Base-by-base conservation (phyloP, 225 moss, liverwort and hornwort species). In the Physcomitrium patens region DNA sequence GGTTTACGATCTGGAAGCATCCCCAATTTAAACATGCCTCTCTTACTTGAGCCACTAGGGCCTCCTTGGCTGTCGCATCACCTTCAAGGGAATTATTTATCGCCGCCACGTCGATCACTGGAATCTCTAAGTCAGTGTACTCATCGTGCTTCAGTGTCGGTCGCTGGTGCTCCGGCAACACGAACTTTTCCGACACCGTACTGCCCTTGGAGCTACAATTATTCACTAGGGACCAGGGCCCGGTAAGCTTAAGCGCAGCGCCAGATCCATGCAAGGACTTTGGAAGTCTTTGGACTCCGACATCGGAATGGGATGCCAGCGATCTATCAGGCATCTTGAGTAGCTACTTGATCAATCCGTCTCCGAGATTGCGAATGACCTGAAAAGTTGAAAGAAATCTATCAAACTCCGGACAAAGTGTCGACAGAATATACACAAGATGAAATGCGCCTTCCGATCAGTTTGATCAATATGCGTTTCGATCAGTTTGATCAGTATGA, bases 1-100 rank as follows among this genome's bases (percentile, higher is more conserved):
- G 89, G 71, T 89, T 89, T 65, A 80, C 6, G 43, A 89, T 72
- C 7, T 89, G 87, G 63, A 89, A 89, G 73, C 87, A 87, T 2
- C 87, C 87, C 87, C 89, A 89, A 71, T 87, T 23, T 71, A 72
- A 22, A 64, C 89, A 82, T 18, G 89, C 89, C 4, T 82, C 72
- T 50, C 80, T 10, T 63, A 89, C 73, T 60, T 80, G 75, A 10
- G 74, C 44, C 14, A 85, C 76, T 9, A 80, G 18, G 11, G 3
- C 12, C 53, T 46, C 48, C 61, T 6, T 26, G 12, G 65, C 61
- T 9, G 24, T n/a, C 1, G 9, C 9, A 22, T 67, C 49, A 1
- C 11, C 74, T 2, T 48, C 41, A 14, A 17, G 11, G 31, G 5
- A 37, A 3, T 37, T 37, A 10, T 48, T 66, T 22, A 13, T 19